A percentile compares a stretch with the other conserved stretches of the same genome.
Conservation (phyloP, 2,329 filamentous ascomycete genomes). For the Fusarium sarcochroum region DNA sequence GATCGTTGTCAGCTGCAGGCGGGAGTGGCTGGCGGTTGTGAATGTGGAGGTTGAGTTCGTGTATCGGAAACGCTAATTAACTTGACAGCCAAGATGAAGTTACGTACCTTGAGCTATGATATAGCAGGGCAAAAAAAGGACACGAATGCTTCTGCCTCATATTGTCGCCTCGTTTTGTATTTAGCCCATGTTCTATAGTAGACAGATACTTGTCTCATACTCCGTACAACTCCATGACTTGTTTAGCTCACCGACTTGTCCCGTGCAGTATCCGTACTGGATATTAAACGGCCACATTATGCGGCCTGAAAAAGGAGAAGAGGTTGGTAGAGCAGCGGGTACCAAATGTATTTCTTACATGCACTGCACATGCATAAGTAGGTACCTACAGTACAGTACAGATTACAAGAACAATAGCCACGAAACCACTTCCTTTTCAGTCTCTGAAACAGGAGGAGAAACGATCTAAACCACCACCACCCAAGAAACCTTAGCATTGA, state of each 20-base stretch:
- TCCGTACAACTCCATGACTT: conserved; percentile 15
- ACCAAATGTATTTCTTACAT: conserved; percentile 17
- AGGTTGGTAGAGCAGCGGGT: conserved; percentile 21
- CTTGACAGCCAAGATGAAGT: conserved; percentile 4
- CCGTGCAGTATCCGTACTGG: conserved; percentile 5
- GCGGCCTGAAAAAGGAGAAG: conserved; percentile 1
- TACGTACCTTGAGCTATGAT: neutral
- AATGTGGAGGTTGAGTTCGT: conserved; percentile 30
- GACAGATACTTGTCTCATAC: neutral
- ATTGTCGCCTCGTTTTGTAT: neutral
- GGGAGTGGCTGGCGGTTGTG: conserved; percentile 37
- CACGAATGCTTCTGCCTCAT: conserved; percentile 11
- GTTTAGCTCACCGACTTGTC: conserved; percentile 31
- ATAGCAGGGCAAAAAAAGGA: neutral
- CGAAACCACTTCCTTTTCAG: conserved; percentile 2
- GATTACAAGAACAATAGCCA: neutral
- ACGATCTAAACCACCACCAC: neutral
- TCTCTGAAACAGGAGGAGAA: conserved; percentile 22
- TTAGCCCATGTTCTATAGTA: neutral
- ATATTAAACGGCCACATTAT: conserved; percentile 18
- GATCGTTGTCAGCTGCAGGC: neutral
- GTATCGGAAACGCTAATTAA: conserved; percentile 25
- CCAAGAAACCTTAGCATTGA: neutral
- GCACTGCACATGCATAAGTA: conserved; percentile 6
- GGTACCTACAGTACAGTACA: neutral